A percentile compares a stretch with the other conserved stretches of the same genome.
These are phyloP conservation scores for Laetiporus sulphureus DNA, from an alignment of 1,284 basidiomycete species.

Conservation along the genomic window DNA sequence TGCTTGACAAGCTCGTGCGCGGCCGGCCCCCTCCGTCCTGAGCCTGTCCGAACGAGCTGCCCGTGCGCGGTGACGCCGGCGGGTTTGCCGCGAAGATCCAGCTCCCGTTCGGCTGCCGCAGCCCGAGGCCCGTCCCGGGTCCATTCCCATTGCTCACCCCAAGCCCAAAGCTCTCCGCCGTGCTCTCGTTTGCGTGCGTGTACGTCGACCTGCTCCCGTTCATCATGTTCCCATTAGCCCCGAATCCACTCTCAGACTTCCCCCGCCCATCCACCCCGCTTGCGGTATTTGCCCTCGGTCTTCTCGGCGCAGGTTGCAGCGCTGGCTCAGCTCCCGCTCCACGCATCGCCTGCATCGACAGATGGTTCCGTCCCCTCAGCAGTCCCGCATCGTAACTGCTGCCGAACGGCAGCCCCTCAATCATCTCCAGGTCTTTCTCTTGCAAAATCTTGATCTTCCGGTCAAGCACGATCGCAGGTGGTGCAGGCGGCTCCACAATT, in stretches of 20 bases:
- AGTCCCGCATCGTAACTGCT: slow-evolving; percentile 5
- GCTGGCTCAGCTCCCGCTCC: too few relatives aligned
- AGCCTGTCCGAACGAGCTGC: slow-evolving; percentile 7
- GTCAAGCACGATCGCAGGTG: slow-evolving; percentile 49
- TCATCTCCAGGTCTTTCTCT: slow-evolving; percentile 31
- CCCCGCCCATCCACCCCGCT: too few relatives aligned
- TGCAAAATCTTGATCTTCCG: slow-evolving; percentile 27
- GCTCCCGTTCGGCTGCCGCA: too few relatives aligned
- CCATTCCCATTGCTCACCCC: slow-evolving; percentile 15
- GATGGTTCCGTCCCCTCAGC: too few relatives aligned
- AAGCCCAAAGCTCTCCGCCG: slow-evolving; percentile 31
- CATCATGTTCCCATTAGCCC: too few relatives aligned
- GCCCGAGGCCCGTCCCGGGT: slow-evolving; percentile 8
- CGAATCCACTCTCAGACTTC: too few relatives aligned
- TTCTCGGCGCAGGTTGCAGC: slow-evolving; percentile 56
- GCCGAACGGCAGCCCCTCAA: slow-evolving; percentile 5
- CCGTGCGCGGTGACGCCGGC: slow-evolving; percentile 8
- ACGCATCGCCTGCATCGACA: too few relatives aligned
- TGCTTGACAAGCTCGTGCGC: slow-evolving; percentile 41
- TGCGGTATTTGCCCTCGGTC: slow-evolving; percentile 45
- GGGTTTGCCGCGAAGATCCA: slow-evolving; percentile 5
- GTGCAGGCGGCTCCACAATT: too few relatives aligned
- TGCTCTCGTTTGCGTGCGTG: slow-evolving; percentile 28
- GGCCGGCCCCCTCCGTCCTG: slow-evolving; percentile 15
- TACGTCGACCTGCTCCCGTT: slow-evolving; percentile 19